These are phyloP conservation scores for Pulveroboletus sp. DNA, from an alignment of 768 basidiomycete species.

Conservation along the genomic window DNA sequence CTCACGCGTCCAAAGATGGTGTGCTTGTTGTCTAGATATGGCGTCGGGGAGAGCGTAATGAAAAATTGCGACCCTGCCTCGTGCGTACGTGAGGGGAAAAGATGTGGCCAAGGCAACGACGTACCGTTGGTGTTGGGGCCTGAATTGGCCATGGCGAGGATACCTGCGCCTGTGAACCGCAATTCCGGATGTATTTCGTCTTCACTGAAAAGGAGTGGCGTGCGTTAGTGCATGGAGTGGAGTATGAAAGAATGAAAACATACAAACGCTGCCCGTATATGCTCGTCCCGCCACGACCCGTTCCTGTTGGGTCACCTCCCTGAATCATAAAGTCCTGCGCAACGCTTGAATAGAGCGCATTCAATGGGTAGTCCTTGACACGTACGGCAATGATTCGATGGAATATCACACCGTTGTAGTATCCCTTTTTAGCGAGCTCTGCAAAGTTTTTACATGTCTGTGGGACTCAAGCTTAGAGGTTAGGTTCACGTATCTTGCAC, in stretches of 20 bases:
- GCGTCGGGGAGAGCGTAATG: constrained; percentile 79
- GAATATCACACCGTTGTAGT: constrained; percentile 88
- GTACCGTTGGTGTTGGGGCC: constrained; percentile 88
- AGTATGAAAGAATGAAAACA: constrained; percentile 22
- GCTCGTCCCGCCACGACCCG: constrained; percentile 87
- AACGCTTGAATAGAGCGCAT: neutral
- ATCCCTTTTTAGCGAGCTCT: constrained; percentile 86
- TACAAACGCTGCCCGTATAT: constrained; percentile 89
- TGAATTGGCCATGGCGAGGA: constrained; percentile 96
- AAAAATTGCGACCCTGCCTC: constrained; percentile 90
- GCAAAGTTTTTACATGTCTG: constrained; percentile 96
- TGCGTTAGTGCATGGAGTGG: neutral
- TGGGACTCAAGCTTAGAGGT: constrained; percentile 9
- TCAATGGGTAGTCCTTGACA: neutral
- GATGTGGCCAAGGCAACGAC: too few species aligned
- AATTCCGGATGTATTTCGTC: constrained; percentile 91
- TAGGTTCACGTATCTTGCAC: neutral
- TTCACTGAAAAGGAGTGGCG: constrained; percentile 51
- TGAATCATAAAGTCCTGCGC: constrained; percentile 95
- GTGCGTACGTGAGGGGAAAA: constrained; percentile 18
- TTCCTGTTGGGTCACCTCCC: constrained; percentile 93
- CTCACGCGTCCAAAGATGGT: constrained; percentile 90
- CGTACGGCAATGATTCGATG: constrained; percentile 88
- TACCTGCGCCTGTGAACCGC: constrained; percentile 93
- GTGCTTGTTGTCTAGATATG: constrained; percentile 81